Conservation (phyloP, 768 basidiomycete species). For the Chalciporus piperatus region DNA sequence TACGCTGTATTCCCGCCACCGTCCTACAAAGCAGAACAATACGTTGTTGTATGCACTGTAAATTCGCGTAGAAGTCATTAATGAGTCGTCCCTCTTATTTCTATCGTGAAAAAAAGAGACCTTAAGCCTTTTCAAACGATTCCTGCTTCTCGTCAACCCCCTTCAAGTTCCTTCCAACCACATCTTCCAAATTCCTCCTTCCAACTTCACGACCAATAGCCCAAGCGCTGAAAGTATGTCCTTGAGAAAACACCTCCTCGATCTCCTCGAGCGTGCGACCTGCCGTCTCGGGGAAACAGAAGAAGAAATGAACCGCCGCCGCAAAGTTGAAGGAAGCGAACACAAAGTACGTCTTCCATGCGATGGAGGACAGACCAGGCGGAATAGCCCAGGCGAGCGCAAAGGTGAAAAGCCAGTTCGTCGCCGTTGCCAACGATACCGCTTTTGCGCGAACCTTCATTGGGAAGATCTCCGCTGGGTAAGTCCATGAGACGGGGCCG, state of each 20-base stretch:
- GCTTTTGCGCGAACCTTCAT: conserved; percentile 66
- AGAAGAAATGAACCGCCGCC: conserved; percentile 66
- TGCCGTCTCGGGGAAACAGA: conserved; percentile 80
- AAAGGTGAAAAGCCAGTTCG: conserved; percentile 70
- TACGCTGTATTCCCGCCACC: too few relatives aligned
- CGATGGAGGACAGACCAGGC: conserved; percentile 62
- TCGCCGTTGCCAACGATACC: conserved; percentile 40
- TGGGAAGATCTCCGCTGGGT: conserved; percentile 70
- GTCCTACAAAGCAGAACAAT: too few relatives aligned
- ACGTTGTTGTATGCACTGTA: too few relatives aligned
- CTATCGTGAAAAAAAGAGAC: not conserved
- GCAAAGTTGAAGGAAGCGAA: conserved; percentile 77
- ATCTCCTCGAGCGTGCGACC: conserved; percentile 75
- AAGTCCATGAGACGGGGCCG: conserved; percentile 77
- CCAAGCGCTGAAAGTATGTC: conserved; percentile 72
- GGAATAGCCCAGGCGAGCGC: conserved; percentile 76
- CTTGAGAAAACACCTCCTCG: conserved; percentile 72
- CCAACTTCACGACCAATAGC: conserved; percentile 59
- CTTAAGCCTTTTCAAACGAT: conserved; percentile 4
- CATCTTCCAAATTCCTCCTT: conserved; percentile 55
- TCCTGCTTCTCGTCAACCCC: conserved; percentile 7
- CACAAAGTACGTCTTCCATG: conserved; percentile 76
- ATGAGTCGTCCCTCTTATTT: too few relatives aligned
- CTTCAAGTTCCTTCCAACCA: conserved; percentile 33
- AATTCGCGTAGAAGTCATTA: not conserved